phyloP scores from a whole-genome alignment of 768 basidiomycete species.

The Panellus pusillus region DNA sequence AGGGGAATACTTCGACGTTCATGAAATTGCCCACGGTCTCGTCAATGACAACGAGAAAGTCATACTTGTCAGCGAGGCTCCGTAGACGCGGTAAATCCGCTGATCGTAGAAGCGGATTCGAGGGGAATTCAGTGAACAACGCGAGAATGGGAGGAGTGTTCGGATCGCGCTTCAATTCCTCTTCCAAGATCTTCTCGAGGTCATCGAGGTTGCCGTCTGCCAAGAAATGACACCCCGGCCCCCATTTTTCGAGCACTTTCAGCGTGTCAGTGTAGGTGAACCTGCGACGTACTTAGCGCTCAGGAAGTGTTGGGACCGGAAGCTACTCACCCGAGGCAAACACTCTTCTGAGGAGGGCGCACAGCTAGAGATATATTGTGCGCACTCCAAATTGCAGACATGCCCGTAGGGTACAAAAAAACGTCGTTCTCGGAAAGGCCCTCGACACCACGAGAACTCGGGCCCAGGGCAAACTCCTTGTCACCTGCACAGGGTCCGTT shows the following conservation, averaged over 20 bases:
- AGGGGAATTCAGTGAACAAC: conserved; percentile 92
- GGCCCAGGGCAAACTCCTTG: conserved; percentile 50
- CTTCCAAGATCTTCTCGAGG: conserved; percentile 62
- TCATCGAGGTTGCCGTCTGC: conserved; percentile 78
- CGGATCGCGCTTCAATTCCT: conserved; percentile 39
- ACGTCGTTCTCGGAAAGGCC: conserved; percentile 85
- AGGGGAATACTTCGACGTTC: conserved; percentile 87
- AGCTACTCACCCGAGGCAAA: conserved; percentile 84
- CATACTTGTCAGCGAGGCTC: conserved; percentile 79
- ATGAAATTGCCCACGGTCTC: conserved; percentile 95
- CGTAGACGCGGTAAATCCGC: conserved; percentile 76
- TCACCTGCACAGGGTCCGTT: conserved; percentile 42
- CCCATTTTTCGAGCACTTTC: conserved; percentile 95
- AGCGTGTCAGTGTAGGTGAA: conserved; percentile 96
- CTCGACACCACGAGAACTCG: conserved; percentile 66
- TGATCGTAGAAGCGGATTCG: conserved; percentile 90
- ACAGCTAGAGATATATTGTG: conserved; percentile 67
- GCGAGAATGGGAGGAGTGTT: conserved; percentile 66
- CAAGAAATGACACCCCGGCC: conserved; percentile 88
- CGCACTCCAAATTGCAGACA: conserved; percentile 93
- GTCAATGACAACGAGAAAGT: conserved; percentile 87
- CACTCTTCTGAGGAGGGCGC: conserved; percentile 69
- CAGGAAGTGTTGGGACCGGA: background rate
- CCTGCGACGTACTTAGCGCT: conserved; percentile 37
- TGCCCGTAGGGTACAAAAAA: conserved; percentile 83